Conservation (phyloP, 257 asterid species). For the Craterostigma plantagineum region DNA sequence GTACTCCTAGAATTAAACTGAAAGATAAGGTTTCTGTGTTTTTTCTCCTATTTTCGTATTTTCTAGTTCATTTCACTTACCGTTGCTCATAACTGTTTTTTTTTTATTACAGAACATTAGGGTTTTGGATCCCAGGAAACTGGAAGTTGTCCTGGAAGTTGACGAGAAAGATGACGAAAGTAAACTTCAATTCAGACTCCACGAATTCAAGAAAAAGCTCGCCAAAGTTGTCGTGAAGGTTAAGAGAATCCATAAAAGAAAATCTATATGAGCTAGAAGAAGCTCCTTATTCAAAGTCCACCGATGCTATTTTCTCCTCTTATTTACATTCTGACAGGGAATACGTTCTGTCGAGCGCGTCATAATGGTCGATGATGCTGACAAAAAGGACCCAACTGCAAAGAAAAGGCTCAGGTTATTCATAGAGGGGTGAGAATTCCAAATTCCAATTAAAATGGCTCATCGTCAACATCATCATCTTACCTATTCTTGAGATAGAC, state of each 20-base stretch:
- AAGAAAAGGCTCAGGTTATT: slow-evolving; percentile 38
- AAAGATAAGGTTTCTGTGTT: slow-evolving; percentile 32
- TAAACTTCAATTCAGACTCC: slow-evolving; percentile 58
- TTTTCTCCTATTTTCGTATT: neutral
- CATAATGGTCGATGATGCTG: slow-evolving; percentile 36
- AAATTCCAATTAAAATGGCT: neutral
- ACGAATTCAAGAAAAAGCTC: slow-evolving; percentile 46
- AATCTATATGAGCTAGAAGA: slow-evolving; percentile 8
- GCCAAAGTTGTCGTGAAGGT: slow-evolving; percentile 74
- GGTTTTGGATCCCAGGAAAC: slow-evolving; percentile 35
- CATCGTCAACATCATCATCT: too few relatives aligned
- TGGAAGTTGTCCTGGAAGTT: slow-evolving; percentile 40
- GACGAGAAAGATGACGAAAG: slow-evolving; percentile 28
- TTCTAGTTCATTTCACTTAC: neutral
- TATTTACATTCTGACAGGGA: slow-evolving; percentile 42
- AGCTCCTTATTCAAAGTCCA: neutral
- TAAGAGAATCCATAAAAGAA: too few relatives aligned
- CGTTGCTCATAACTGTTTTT: neutral
- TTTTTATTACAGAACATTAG: slow-evolving; percentile 39
- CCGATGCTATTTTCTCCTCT: too few relatives aligned
- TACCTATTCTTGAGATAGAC: neutral
- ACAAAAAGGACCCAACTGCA: slow-evolving; percentile 14
- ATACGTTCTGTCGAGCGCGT: slow-evolving; percentile 68
- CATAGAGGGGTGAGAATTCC: slow-evolving; percentile 75
- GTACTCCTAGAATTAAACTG: slow-evolving; percentile 41